Evolutionary conservation across 2,329 filamentous ascomycete genomes (phyloP).

Genomic region (Akanthomyces muscarius): DNA sequence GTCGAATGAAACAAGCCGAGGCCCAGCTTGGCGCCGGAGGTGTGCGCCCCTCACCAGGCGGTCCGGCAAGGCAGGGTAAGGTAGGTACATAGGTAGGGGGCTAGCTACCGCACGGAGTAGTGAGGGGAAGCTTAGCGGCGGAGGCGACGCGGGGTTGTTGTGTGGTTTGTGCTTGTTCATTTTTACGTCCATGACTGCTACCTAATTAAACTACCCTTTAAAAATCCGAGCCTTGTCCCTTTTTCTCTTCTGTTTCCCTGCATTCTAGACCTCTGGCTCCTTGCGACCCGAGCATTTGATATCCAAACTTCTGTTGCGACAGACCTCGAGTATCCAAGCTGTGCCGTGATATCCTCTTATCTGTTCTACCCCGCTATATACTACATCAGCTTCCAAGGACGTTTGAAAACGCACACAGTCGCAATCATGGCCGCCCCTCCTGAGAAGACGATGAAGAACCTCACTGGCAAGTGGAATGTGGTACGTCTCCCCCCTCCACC

Average conservation of each 20-base stretch:
- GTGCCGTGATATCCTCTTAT: background rate
- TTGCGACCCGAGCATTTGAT: no score
- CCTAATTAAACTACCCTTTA: background rate
- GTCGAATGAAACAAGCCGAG: background rate
- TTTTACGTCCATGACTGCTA: background rate
- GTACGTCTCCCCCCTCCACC: conserved; percentile 41
- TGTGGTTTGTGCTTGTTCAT: background rate
- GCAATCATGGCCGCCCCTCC: conserved; percentile 66
- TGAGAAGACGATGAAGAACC: conserved; percentile 61
- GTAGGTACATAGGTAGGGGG: background rate
- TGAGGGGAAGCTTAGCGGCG: background rate
- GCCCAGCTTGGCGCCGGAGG: background rate
- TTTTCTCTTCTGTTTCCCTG: no score
- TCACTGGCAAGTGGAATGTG: conserved; percentile 67
- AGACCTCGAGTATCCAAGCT: no score
- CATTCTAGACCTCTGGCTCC: no score
- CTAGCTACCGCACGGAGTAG: no score
- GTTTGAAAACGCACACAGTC: background rate
- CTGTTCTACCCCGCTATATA: background rate
- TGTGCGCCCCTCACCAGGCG: background rate
- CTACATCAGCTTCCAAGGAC: background rate
- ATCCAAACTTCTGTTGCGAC: no score
- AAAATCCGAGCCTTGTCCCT: background rate
- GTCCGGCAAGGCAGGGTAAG: background rate
- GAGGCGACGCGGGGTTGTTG: background rate